Evolutionary conservation across 2,329 filamentous ascomycete genomes (phyloP).

Genomic region (Lasiodiplodia hormozganensis): DNA sequence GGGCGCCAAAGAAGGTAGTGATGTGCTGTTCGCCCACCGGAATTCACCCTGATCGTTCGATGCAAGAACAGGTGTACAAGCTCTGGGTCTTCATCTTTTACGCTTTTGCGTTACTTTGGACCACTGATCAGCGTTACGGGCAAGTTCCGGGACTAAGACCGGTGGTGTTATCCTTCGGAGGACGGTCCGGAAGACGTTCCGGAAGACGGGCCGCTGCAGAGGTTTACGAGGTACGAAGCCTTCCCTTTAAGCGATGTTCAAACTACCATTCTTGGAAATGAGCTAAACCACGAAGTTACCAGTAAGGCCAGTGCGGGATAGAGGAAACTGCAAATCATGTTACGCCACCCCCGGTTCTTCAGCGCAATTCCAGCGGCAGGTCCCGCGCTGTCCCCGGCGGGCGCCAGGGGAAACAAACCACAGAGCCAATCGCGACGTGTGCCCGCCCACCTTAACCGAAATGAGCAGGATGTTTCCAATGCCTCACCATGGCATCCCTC

Average conservation of each 20-base stretch:
- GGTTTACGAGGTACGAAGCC: background rate
- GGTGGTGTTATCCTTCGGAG: background rate
- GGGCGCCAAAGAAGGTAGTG: background rate
- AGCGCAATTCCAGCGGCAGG: background rate
- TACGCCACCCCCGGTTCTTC: constrained; percentile 11
- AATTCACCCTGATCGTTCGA: background rate
- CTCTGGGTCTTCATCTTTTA: background rate
- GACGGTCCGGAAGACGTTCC: constrained; percentile 4
- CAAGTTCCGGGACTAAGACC: constrained; percentile 7
- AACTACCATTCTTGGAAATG: constrained; percentile 16
- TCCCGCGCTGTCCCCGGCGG: background rate
- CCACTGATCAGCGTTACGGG: background rate
- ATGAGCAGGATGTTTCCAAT: constrained; percentile 19
- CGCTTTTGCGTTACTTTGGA: background rate
- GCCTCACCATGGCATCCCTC: constrained; percentile 4
- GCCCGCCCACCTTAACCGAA: constrained; percentile 8
- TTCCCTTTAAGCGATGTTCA: constrained; percentile 11
- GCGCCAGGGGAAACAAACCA: background rate
- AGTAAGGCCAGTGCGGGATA: background rate
- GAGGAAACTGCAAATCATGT: background rate
- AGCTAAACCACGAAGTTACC: background rate
- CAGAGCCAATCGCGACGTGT: background rate
- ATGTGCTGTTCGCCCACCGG: background rate
- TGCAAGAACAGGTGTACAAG: background rate
- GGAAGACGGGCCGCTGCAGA: background rate